Evolutionary conservation across 768 basidiomycete species (phyloP).

Genomic region (Phanerochaete carnosa): DNA sequence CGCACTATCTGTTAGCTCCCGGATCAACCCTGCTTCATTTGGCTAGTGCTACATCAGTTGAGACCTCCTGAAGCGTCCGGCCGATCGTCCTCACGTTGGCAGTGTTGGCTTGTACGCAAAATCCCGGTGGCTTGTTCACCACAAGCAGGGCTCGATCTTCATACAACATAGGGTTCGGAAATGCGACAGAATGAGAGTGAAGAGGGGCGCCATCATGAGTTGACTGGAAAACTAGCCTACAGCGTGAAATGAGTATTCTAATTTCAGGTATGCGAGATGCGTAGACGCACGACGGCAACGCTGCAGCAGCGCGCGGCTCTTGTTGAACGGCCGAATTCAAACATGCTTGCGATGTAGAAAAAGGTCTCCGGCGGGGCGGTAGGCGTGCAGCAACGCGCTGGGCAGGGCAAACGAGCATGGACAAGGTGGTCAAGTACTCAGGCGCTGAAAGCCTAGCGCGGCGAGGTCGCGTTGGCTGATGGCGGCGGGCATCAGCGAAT

Average conservation of each 20-base stretch:
- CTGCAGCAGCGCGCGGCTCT: no score
- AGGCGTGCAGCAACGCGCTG: background rate
- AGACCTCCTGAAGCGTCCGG: background rate
- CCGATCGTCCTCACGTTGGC: background rate
- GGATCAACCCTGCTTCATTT: background rate
- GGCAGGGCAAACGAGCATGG: background rate
- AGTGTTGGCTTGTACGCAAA: background rate
- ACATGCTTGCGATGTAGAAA: background rate
- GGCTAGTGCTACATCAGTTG: background rate
- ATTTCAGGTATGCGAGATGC: no score
- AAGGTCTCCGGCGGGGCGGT: background rate
- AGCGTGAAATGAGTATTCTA: background rate
- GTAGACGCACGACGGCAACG: no score
- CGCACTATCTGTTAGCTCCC: background rate
- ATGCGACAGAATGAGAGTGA: background rate
- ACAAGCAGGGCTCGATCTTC: slow-evolving; percentile 1
- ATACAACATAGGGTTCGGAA: background rate
- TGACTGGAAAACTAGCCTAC: background rate
- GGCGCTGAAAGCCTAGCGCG: background rate
- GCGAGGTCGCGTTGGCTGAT: no score
- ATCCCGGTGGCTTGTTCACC: slow-evolving; percentile 10
- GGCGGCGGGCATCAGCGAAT: no score
- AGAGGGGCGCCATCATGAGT: background rate
- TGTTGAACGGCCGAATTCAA: background rate
- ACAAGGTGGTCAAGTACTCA: background rate